Evolutionary conservation across 1,284 basidiomycete species (phyloP).

Genomic region (Inonotus hispidus): DNA sequence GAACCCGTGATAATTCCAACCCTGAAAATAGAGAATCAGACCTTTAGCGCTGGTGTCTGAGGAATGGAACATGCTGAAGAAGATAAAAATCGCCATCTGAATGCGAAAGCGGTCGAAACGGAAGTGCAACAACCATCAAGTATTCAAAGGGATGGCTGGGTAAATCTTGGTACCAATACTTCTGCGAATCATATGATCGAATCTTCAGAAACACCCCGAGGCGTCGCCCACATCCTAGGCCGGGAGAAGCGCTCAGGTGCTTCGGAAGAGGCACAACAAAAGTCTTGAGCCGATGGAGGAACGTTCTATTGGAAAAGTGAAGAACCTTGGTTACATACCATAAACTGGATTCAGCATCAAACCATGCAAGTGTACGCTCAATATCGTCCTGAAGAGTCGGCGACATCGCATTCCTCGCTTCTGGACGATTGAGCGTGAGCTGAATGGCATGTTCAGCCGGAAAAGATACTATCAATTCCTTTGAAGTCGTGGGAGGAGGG

Average conservation of each 20-base stretch:
- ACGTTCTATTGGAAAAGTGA: not conserved
- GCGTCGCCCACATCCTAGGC: not conserved
- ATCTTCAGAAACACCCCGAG: not conserved
- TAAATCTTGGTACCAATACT: not conserved
- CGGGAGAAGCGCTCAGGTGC: not conserved
- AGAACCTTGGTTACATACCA: constrained; percentile 45
- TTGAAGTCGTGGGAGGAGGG: constrained; percentile 42
- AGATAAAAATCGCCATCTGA: not conserved
- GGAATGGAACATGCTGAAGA: not conserved
- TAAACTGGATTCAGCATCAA: constrained; percentile 64
- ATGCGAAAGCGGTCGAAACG: not conserved
- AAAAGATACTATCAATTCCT: constrained; percentile 52
- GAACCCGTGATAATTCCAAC: constrained; percentile 73
- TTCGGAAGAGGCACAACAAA: not conserved
- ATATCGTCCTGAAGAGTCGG: constrained; percentile 55
- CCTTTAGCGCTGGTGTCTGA: not conserved
- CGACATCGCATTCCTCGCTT: constrained; percentile 69
- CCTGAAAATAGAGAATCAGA: constrained; percentile 36
- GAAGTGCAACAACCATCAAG: not conserved
- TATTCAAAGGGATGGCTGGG: not conserved
- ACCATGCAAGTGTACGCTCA: constrained; percentile 62
- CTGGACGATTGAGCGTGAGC: constrained; percentile 71
- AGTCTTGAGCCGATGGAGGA: not conserved
- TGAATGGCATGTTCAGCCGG: constrained; percentile 65
- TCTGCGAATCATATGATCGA: not conserved